phyloP scores from a whole-genome alignment of 2,329 filamentous ascomycete genomes.

The Monilinia polystroma region DNA sequence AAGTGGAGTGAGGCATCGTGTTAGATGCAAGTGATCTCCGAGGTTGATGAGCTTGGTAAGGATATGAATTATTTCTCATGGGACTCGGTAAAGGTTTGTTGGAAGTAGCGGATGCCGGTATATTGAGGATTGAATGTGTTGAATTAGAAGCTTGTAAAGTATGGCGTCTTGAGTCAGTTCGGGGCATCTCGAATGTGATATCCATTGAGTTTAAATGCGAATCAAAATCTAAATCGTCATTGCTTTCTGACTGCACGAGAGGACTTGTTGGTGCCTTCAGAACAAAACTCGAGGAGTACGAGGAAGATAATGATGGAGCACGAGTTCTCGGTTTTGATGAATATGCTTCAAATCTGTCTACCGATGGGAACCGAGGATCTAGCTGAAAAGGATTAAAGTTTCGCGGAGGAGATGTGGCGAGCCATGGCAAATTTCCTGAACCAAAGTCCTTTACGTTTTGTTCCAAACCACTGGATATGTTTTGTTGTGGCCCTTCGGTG shows the following conservation, averaged over 20 bases:
- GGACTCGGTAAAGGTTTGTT: conserved; percentile 47
- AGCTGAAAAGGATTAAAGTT: conserved; percentile 50
- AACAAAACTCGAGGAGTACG: conserved; percentile 74
- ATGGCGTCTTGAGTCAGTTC: conserved; percentile 58
- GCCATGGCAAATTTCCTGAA: conserved; percentile 44
- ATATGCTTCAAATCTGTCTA: conserved; percentile 27
- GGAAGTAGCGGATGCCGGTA: conserved; percentile 44
- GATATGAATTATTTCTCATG: conserved; percentile 63
- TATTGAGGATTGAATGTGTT: conserved; percentile 46
- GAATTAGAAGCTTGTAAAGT: conserved; percentile 66
- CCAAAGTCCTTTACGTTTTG: conserved; percentile 25
- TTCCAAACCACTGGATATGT: conserved; percentile 23
- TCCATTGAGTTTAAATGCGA: conserved; percentile 53
- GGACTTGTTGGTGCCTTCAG: conserved; percentile 90
- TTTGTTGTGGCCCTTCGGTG: conserved; percentile 43
- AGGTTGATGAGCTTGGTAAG: conserved; percentile 76
- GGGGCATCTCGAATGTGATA: conserved; percentile 42
- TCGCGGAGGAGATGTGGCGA: conserved; percentile 56
- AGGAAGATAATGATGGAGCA: conserved; percentile 64
- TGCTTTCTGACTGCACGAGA: conserved; percentile 83
- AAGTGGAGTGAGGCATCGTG: conserved; percentile 44
- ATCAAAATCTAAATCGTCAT: conserved; percentile 69
- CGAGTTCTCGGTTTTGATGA: conserved; percentile 28
- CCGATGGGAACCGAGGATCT: conserved; percentile 39
- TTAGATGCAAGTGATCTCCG: conserved; percentile 69